Conservation (phyloP, 1,284 basidiomycete species). For the Austroboletus niveus region DNA sequence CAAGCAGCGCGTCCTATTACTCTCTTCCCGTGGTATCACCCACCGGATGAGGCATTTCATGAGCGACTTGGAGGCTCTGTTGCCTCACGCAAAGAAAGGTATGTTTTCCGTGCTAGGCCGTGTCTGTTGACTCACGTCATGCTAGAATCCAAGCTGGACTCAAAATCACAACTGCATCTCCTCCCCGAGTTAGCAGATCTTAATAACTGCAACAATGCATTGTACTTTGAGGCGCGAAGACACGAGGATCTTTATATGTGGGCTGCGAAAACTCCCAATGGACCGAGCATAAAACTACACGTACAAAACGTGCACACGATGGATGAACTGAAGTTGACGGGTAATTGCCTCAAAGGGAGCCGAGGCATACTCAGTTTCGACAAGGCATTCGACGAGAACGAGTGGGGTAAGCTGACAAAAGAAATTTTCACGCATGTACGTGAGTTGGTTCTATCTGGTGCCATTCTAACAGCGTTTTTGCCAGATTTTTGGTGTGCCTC, state of each 20-base stretch:
- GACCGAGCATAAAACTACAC: constrained; percentile 95
- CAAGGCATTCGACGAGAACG: constrained; percentile 83
- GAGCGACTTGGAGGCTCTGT: constrained; percentile 87
- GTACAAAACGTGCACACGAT: constrained; percentile 99
- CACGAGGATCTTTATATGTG: constrained; percentile 97
- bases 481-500: constrained; percentile 94
- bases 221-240: constrained; percentile 96
- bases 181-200: constrained; percentile 97
- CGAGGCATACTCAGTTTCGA: constrained; percentile 94
- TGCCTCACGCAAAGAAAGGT: constrained; percentile 99
- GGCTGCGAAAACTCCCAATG: constrained; percentile 97
- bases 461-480: constrained; percentile 10
- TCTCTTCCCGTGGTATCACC: constrained; percentile 93
- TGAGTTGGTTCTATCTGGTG: constrained; percentile 16
- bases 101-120: constrained; percentile 21
- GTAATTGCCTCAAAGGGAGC: constrained; percentile 96
- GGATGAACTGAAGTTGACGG: constrained; percentile 99
- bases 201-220: constrained; percentile 96
- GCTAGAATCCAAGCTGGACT: constrained; percentile 93
- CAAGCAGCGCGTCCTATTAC: constrained; percentile 86
- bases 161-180: constrained; percentile 92
- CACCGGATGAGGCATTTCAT: constrained; percentile 97
- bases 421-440: constrained; percentile 96
- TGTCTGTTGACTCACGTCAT: not conserved
- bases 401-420: constrained; percentile 89